Evolutionary conservation across 345 rosid genomes (phyloP).

Genomic region (Acer saccharum): DNA sequence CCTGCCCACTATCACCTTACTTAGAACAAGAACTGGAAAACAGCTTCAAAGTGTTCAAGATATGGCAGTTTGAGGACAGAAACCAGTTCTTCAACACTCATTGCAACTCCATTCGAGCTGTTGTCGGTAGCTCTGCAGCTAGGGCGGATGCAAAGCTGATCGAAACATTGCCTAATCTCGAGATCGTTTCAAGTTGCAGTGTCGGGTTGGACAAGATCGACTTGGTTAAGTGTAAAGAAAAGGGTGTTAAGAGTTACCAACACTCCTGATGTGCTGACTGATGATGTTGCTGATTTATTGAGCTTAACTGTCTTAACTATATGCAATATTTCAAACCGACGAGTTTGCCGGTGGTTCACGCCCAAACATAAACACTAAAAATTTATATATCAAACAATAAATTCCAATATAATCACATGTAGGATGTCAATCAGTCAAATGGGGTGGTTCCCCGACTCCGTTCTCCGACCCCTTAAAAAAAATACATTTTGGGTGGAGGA

Average conservation of each 20-base stretch:
- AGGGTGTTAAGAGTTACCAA: conserved; percentile 55
- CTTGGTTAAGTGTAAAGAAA: conserved; percentile 50
- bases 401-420: too few species aligned
- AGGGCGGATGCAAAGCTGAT: conserved; percentile 57
- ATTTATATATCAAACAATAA: too few species aligned
- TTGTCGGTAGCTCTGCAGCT: conserved; percentile 38
- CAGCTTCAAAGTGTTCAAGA: conserved; percentile 45
- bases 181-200: conserved; percentile 55
- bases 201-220: conserved; percentile 67
- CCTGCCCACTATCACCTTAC: conserved; percentile 45
- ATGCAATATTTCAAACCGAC: too few species aligned
- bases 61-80: conserved; percentile 38
- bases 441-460: too few species aligned
- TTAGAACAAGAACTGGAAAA: conserved; percentile 46
- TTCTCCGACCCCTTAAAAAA: too few species aligned
- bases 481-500: too few species aligned
- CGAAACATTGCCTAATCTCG: conserved; percentile 49
- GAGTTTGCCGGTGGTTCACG: too few species aligned
- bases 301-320: too few species aligned
- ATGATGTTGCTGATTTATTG: conserved; percentile 52
- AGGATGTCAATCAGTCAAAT: too few species aligned
- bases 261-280: conserved; percentile 65
- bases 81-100: conserved; percentile 33
- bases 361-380: too few species aligned
- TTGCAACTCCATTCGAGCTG: conserved; percentile 36